Percentiles rank a stretch among this genome's conserved stretches.
These are phyloP conservation scores for Dendrostoma leiphaemia DNA, from an alignment of 2,329 filamentous ascomycete genomes.

Conservation along the genomic window DNA sequence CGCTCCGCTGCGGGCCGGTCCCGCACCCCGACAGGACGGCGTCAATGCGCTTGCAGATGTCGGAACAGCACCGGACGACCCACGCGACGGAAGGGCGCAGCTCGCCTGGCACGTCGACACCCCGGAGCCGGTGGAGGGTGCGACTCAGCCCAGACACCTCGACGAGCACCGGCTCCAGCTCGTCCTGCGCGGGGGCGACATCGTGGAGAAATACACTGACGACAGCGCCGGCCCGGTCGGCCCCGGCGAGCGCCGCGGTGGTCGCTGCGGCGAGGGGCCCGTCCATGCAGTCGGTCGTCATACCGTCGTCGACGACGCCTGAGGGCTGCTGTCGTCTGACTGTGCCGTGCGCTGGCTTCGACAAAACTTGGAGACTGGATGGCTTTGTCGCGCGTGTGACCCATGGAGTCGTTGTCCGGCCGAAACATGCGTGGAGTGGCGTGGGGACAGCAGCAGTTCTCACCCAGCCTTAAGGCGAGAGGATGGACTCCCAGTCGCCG, in stretches of 20 bases:
- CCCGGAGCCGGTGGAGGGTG: conserved; percentile 4
- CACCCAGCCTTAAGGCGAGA: not conserved
- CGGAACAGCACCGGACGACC: conserved; percentile 11
- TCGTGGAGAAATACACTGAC: conserved; percentile 10
- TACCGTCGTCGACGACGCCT: not conserved
- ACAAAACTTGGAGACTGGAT: not conserved
- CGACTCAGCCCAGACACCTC: conserved; percentile 9
- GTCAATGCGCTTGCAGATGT: conserved; percentile 11
- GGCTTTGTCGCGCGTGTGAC: not conserved
- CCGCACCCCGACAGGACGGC: conserved; percentile 10
- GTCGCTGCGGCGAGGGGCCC: conserved; percentile 13
- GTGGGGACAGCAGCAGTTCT: not conserved
- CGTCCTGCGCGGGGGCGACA: conserved; percentile 13
- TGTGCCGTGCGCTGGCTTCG: not conserved
- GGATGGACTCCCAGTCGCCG: no score
- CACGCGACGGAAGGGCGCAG: conserved; percentile 2
- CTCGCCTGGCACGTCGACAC: not conserved
- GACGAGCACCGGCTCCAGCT: conserved; percentile 11
- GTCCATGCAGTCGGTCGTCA: conserved; percentile 8
- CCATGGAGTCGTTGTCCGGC: not conserved
- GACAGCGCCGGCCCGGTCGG: conserved; percentile 5
- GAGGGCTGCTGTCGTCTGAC: not conserved
- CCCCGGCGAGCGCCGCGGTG: conserved; percentile 12
- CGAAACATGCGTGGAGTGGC: not conserved
- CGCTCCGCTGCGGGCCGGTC: conserved; percentile 3